phyloP scores from a whole-genome alignment of 2,329 filamentous ascomycete genomes.

The Fusarium fracticaudum region DNA sequence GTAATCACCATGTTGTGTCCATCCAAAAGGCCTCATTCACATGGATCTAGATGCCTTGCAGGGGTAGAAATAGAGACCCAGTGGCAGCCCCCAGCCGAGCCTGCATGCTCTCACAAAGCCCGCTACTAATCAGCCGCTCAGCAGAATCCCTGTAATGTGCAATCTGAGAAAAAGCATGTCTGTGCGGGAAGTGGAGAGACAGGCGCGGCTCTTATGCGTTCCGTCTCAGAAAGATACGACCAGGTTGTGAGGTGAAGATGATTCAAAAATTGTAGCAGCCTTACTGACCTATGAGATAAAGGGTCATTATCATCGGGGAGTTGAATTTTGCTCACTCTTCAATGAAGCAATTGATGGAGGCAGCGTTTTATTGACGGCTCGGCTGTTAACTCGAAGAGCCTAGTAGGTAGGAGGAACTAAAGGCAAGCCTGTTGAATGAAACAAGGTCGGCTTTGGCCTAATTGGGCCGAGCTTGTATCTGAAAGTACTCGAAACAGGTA shows the following conservation, averaged over 20 bases:
- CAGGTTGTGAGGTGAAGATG: constrained; percentile 7
- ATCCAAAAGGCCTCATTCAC: constrained; percentile 1
- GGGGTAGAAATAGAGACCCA: constrained; percentile 7
- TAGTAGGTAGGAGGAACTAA: not conserved
- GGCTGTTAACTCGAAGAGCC: not conserved
- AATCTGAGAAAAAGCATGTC: constrained; percentile 33
- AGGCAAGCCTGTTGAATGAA: not conserved
- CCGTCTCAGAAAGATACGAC: constrained; percentile 21
- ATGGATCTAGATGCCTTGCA: constrained; percentile 9
- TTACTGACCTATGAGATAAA: not conserved
- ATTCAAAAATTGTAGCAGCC: constrained; percentile 6
- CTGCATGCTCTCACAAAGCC: constrained; percentile 26
- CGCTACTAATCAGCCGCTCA: constrained; percentile 36
- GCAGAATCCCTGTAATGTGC: constrained; percentile 26
- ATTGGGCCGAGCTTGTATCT: constrained; percentile 24
- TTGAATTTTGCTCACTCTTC: not conserved
- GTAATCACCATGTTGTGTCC: not conserved
- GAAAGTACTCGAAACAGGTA: constrained; percentile 32
- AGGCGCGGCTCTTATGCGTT: constrained; percentile 28
- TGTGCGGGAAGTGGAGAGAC: constrained; percentile 19
- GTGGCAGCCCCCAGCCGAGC: constrained; percentile 4
- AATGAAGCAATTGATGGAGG: not conserved
- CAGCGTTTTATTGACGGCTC: not conserved
- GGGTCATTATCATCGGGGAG: not conserved
- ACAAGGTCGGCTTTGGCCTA: constrained; percentile 7